These are phyloP conservation scores for Epichloe coenophiala DNA, from an alignment of 2,329 filamentous ascomycete genomes.

Conservation along the genomic window DNA sequence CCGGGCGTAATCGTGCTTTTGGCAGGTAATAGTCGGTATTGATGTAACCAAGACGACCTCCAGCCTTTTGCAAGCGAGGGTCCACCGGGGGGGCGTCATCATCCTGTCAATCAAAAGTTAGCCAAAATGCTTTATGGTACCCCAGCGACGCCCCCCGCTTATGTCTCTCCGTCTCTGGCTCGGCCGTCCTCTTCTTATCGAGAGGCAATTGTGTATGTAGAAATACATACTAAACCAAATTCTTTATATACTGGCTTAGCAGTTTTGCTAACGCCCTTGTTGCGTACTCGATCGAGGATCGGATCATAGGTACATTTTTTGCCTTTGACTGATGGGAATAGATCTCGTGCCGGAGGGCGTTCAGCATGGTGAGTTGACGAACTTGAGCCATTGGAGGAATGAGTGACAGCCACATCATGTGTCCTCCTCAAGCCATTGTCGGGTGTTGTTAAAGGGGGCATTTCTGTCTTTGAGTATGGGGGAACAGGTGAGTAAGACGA, in stretches of 20 bases:
- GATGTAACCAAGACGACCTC: constrained; percentile 53
- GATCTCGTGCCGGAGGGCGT: constrained; percentile 44
- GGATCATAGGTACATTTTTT: constrained; percentile 50
- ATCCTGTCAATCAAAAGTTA: constrained; percentile 52
- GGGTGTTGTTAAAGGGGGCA: constrained; percentile 39
- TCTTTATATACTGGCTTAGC: constrained; percentile 48
- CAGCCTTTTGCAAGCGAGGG: constrained; percentile 57
- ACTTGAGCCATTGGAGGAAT: constrained; percentile 20
- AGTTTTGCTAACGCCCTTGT: constrained; percentile 39
- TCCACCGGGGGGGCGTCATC: constrained; percentile 70
- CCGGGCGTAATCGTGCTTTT: constrained; percentile 57
- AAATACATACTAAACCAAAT: constrained; percentile 53
- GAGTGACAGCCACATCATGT: constrained; percentile 11
- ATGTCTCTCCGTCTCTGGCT: neutral
- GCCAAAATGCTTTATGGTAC: constrained; percentile 27
- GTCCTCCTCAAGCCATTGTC: constrained; percentile 18
- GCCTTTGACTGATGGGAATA: constrained; percentile 38
- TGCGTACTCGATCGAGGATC: constrained; percentile 35
- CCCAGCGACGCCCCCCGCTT: constrained; percentile 48
- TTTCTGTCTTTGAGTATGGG: constrained; percentile 39
- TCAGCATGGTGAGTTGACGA: constrained; percentile 20
- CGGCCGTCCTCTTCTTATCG: constrained; percentile 7
- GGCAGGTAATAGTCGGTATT: constrained; percentile 56
- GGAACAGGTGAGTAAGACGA: constrained; percentile 34
- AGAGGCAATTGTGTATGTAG: constrained; percentile 21